A percentile compares a stretch with the other conserved stretches of the same genome.
Conservation (phyloP, 805 yeast species). For the Brettanomyces bruxellensis region DNA sequence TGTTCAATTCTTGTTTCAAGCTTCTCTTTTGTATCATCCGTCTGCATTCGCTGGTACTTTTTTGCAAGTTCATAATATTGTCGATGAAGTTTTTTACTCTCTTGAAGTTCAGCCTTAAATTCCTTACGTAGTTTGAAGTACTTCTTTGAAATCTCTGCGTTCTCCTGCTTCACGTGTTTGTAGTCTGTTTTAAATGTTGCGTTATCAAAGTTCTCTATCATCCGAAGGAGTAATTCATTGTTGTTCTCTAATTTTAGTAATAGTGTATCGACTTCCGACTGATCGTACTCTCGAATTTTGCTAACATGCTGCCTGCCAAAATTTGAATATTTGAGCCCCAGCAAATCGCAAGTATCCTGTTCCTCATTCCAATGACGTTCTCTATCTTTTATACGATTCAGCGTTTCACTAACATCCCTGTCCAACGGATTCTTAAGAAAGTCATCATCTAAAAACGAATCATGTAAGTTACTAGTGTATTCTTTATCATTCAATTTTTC, state of each 20-base stretch:
- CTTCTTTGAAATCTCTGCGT: constrained; percentile 7
- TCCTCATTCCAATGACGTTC: constrained; percentile 1
- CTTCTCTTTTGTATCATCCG: neutral
- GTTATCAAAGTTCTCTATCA: constrained; percentile 3
- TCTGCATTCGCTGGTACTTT: neutral
- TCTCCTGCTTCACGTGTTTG: constrained; percentile 7
- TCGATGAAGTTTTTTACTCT: constrained; percentile 1
- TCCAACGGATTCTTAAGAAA: neutral
- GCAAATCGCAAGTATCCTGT: neutral
- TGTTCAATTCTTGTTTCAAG: constrained; percentile 1
- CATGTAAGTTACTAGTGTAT: neutral
- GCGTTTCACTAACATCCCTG: constrained; percentile 1
- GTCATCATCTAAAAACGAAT: neutral
- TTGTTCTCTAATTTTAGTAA: constrained; percentile 1
- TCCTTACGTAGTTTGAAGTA: constrained; percentile 4
- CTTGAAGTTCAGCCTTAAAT: constrained; percentile 1
- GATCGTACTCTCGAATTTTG: neutral
- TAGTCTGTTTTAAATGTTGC: constrained; percentile 6
- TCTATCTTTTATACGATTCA: neutral
- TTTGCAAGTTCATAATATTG: neutral
- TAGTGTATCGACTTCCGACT: neutral
- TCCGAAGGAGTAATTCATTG: constrained; percentile 1
- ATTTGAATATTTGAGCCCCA: neutral
- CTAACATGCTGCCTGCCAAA: neutral
- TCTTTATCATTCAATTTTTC: neutral